These are phyloP conservation scores for Aspergillus sclerotiicarbonarius DNA, from an alignment of 495 filamentous ascomycete species.

Conservation along the genomic window DNA sequence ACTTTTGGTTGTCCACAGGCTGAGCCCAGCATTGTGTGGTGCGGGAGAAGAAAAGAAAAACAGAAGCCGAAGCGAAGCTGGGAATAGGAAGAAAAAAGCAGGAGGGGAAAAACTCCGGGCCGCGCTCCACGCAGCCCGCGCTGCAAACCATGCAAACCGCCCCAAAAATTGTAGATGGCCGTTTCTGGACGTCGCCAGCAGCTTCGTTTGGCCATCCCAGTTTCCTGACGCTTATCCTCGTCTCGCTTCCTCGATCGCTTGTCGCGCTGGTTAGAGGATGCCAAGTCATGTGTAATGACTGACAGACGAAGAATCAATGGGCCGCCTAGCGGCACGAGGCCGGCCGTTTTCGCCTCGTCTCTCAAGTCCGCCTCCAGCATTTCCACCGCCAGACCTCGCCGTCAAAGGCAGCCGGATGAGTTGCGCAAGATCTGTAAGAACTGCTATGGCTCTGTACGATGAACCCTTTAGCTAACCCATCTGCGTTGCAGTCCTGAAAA, in stretches of 20 bases:
- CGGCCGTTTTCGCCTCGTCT: constrained; percentile 64
- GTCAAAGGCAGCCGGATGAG: constrained; percentile 58
- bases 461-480: constrained; percentile 15
- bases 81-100: constrained; percentile 29
- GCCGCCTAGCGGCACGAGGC: constrained; percentile 70
- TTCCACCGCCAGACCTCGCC: constrained; percentile 42
- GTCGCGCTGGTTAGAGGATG: constrained; percentile 9
- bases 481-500: constrained; percentile 69
- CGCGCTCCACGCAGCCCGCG: constrained; percentile 16
- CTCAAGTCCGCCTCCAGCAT: constrained; percentile 37
- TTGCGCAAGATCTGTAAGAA: constrained; percentile 81
- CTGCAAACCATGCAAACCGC: constrained; percentile 46
- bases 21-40: constrained; percentile 6
- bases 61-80: constrained; percentile 26
- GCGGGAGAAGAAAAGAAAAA: constrained; percentile 23
- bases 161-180: constrained; percentile 34
- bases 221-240: not conserved
- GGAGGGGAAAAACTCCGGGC: constrained; percentile 23
- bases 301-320: constrained; percentile 92
- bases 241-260: constrained; percentile 7
- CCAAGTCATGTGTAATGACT: constrained; percentile 53
- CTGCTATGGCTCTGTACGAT: not conserved
- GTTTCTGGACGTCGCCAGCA: constrained; percentile 27
- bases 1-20: constrained; percentile 4
- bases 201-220: constrained; percentile 6